These are phyloP conservation scores for Talaromyces rugulosus DNA, from an alignment of 2,329 filamentous ascomycete genomes.

Conservation along the genomic window DNA sequence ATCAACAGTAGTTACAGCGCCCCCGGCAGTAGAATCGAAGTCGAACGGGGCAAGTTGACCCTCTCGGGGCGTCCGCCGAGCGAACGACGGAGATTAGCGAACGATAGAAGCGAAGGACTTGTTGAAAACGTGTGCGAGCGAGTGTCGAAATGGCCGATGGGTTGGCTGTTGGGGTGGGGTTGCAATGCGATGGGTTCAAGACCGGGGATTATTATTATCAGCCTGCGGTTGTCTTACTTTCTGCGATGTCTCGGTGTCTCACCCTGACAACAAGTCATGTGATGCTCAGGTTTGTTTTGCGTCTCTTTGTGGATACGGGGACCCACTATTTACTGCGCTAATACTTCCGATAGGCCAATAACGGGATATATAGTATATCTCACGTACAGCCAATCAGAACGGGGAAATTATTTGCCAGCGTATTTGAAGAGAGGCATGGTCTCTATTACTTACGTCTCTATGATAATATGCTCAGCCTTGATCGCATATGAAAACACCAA, in stretches of 20 bases:
- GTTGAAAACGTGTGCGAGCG: background rate
- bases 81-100: background rate
- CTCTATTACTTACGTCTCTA: background rate
- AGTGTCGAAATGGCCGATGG: background rate
- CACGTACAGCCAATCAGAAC: slow-evolving; percentile 3
- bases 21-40: background rate
- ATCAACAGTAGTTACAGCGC: background rate
- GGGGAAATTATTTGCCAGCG: background rate
- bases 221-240: background rate
- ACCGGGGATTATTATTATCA: slow-evolving; percentile 1
- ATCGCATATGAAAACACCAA: too few species aligned
- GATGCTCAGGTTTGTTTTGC: slow-evolving; percentile 5
- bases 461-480: too few species aligned
- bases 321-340: background rate
- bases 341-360: background rate
- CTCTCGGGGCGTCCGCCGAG: slow-evolving; percentile 6
- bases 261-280: slow-evolving; percentile 7
- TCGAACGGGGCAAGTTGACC: background rate
- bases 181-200: background rate
- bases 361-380: background rate
- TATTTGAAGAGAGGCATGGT: background rate
- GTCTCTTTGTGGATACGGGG: slow-evolving; percentile 2
- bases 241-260: slow-evolving; percentile 13
- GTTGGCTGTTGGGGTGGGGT: background rate
- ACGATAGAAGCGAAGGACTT: slow-evolving; percentile 1